Base-by-base conservation (phyloP, 2,329 filamentous ascomycete genomes). In the Blastomyces parvus region DNA sequence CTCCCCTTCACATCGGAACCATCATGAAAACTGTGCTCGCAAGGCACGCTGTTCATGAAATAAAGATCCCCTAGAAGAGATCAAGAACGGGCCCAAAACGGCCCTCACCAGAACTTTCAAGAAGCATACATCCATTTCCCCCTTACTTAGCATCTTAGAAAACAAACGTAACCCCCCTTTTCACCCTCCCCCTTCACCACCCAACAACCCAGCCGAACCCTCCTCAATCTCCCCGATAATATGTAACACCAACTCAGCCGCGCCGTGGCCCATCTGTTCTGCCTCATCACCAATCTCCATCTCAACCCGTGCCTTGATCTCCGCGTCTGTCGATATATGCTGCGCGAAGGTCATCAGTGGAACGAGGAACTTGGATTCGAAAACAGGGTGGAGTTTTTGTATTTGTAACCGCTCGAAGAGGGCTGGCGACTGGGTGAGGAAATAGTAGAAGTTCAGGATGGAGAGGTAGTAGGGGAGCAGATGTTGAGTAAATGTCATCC, bases 401-500 rank as follows among this genome's bases (percentile, higher is more conserved):
- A 86, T 76, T 42, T 80, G 78, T 0, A 86, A 73, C 1, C 70
- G 70, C 25, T 76, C 69, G 40, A 81, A 79, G 1, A 85, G 72
- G 19, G 77, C 74, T 14, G 75, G 69, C 0, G 83, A 83, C 1
- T 77, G 78, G 1, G 84, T 73, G 0, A 86, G 74, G 0, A 86
- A 72, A 68, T 83, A 85, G 67, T 85, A 81, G n/a, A 86, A 79
- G 66, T 82, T 86, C 40, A 86, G 74, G 0, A 79, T 78, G 0
- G 83, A 79, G 30, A 85, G 80, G 65, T 83, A 81, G 68, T 83
- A 82, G 1, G 74, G 70, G 2, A 72, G 70, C 22, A 74, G 61
- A 0, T 77, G 77, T 44, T 83, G 74, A 25, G 83, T 81, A 46
- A 81, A 78, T 27, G 78, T 76, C 67, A 83, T 81, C 61, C 78